Conservation (phyloP, 192 early-diverging fungal species). For the Coemansia nantahalensis region DNA sequence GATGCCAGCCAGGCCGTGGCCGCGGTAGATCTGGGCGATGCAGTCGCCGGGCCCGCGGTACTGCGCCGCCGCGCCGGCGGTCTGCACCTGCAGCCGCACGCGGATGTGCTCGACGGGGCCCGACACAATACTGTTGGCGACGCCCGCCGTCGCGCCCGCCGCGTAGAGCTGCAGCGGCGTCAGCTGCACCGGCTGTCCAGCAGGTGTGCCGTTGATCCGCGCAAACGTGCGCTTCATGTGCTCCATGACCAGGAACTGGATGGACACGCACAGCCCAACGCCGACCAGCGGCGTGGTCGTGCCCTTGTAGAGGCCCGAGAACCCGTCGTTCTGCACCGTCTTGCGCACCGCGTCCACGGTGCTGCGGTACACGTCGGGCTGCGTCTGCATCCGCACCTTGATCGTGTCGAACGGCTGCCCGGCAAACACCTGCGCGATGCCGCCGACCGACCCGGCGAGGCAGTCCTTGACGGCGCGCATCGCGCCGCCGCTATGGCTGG, state of each 20-base stretch:
- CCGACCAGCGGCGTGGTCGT: constrained; percentile 92
- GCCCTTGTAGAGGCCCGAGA: constrained; percentile 88
- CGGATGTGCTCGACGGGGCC: constrained; percentile 97
- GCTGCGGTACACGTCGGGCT: constrained; percentile 76
- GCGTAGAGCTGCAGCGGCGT: constrained; percentile 80
- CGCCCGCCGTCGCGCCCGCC: constrained; percentile 79
- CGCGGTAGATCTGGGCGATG: constrained; percentile 72
- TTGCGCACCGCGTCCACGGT: constrained; percentile 87
- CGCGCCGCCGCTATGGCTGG: constrained; percentile 24
- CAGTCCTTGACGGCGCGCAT: constrained; percentile 72
- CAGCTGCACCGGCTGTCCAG: constrained; percentile 51
- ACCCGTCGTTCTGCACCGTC: constrained; percentile 78
- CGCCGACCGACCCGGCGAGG: constrained; percentile 69
- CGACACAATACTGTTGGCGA: constrained; percentile 85
- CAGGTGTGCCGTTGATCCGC: constrained; percentile 55
- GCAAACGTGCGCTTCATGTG: constrained; percentile 80
- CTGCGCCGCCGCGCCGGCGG: constrained; percentile 53
- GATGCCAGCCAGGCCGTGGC: constrained; percentile 73
- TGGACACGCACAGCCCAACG: constrained; percentile 94
- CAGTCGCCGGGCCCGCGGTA: constrained; percentile 83
- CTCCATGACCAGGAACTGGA: constrained; percentile 92
- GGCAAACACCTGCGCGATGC: constrained; percentile 73
- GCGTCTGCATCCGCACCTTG: constrained; percentile 93
- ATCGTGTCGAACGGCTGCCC: constrained; percentile 82
- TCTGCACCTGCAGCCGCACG: constrained; percentile 93